phyloP scores from a whole-genome alignment of 176 grass and related monocot species.

The Luzula sylvatica region DNA sequence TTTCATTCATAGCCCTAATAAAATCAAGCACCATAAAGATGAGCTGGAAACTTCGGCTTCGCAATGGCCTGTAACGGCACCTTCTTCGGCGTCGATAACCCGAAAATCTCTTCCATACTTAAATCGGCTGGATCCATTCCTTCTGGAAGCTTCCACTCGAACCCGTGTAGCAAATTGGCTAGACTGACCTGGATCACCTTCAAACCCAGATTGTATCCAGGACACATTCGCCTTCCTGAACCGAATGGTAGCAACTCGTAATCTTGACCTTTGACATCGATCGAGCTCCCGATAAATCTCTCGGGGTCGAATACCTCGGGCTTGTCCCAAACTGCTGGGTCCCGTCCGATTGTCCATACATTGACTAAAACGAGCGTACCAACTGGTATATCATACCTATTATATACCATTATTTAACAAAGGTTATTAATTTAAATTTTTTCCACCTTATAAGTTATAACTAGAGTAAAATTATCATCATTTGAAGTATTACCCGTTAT shows the following conservation, averaged over 20 bases:
- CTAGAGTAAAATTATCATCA: no score
- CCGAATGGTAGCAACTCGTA: conserved; percentile 53
- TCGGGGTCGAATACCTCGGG: conserved; percentile 44
- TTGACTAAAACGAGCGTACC: conserved; percentile 34
- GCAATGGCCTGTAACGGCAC: conserved; percentile 17
- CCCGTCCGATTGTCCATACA: conserved; percentile 39
- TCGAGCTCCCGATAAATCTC: conserved; percentile 23
- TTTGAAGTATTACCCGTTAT: conserved; percentile 31
- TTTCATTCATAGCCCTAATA: neutral
- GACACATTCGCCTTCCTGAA: conserved; percentile 50
- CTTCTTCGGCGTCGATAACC: conserved; percentile 21
- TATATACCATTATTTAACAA: neutral
- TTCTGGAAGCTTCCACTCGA: conserved; percentile 36
- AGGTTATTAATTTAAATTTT: no score
- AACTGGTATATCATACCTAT: conserved; percentile 28
- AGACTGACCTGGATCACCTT: conserved; percentile 40
- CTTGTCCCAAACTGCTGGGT: conserved; percentile 36
- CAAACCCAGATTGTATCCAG: conserved; percentile 35
- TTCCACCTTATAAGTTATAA: no score
- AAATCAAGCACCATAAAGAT: conserved; percentile 27
- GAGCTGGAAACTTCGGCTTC: conserved; percentile 19
- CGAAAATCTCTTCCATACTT: conserved; percentile 47
- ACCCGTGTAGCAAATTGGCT: conserved; percentile 48
- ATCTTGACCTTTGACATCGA: conserved; percentile 49
- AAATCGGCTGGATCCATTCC: conserved; percentile 27